phyloP scores from a whole-genome alignment of 2,329 filamentous ascomycete species.

The Trichoderma koningiopsis region DNA sequence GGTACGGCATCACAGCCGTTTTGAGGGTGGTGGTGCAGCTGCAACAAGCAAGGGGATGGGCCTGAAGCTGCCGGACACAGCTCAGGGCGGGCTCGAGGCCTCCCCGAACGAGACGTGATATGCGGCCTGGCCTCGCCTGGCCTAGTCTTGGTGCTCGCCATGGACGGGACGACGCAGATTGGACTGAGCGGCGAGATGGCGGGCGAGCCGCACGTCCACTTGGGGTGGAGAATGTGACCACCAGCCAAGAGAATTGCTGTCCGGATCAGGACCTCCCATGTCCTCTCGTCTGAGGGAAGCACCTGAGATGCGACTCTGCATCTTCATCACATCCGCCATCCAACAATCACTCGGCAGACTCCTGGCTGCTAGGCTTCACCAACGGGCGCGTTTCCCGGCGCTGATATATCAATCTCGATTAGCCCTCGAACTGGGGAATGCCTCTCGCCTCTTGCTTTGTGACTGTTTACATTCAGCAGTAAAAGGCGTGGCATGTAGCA shows the following conservation, averaged over 20 bases:
- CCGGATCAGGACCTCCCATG: conserved; percentile 4
- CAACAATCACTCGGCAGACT: conserved; percentile 1
- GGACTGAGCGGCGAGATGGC: conserved; percentile 8
- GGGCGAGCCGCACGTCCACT: conserved; percentile 9
- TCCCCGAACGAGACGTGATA: not conserved
- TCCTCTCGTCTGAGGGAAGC: not conserved
- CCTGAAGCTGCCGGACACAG: not conserved
- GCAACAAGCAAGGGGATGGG: not conserved
- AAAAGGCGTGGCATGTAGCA: conserved; percentile 21
- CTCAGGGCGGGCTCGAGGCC: not conserved
- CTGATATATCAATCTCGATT: conserved; percentile 13
- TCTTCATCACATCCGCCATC: conserved; percentile 22
- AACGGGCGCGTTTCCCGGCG: not conserved
- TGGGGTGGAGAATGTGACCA: conserved; percentile 18
- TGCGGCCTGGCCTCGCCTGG: not conserved
- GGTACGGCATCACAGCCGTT: not conserved
- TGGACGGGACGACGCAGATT: not conserved
- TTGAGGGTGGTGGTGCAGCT: not conserved
- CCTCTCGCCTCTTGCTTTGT: conserved; percentile 7
- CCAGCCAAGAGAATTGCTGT: not conserved
- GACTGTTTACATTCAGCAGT: not conserved
- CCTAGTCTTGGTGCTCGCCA: not conserved
- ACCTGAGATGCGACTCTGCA: conserved; percentile 20
- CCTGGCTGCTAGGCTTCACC: not conserved
- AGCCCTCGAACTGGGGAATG: not conserved